Evolutionary conservation across 371 early-diverging fungal species (phyloP), one percentile per base, ranked within the genome.

Genomic region (Funneliformis caledonium): DNA sequence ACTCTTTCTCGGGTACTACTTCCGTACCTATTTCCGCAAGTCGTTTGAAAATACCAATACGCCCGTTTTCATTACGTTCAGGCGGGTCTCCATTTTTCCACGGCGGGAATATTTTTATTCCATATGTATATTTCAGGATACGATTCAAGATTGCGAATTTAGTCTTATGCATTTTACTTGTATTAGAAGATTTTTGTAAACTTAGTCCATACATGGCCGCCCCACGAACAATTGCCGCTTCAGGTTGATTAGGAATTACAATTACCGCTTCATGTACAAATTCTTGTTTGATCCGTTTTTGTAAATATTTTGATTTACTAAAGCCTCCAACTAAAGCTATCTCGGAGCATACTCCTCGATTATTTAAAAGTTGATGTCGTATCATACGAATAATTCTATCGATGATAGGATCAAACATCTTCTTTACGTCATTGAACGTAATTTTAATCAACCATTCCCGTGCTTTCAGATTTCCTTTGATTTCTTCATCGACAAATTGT

Each of bases 241-340:
- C 42, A 37, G 68, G 68, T 37, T 68, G 4, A 5, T 31, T 12
- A 14, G 68, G 68, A 37, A 31, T n/a, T 12, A 68, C 42, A 48
- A 80, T 37, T 2, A 68, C 78, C 2, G 83, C 82, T 14, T 80
- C 22, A 59, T 78, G 42, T 14, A 80, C 69, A 83, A 89, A 88
- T 26, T 79, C 83, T 33, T 84, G 76, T 10, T 84, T 80, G 33
- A 89, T 83, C 12, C 84, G 81, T 26, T 84, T 76, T 52, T 86
- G 85, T 47, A 89, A 76, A 68, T 88, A 88, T 4, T 84, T 62
- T 64, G 50, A 56, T 74, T 74, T 26, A 31, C 87, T 87, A 81
- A 89, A 87, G 9, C 88, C 89, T 43, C 89, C 89, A 5, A 88
- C 87, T 80, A 89, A 72, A 72, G 87, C 88, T 65, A 88, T 85